Evolutionary conservation across 2,329 filamentous ascomycete genomes (phyloP).

Genomic region (Pyricularia pennisetigena): DNA sequence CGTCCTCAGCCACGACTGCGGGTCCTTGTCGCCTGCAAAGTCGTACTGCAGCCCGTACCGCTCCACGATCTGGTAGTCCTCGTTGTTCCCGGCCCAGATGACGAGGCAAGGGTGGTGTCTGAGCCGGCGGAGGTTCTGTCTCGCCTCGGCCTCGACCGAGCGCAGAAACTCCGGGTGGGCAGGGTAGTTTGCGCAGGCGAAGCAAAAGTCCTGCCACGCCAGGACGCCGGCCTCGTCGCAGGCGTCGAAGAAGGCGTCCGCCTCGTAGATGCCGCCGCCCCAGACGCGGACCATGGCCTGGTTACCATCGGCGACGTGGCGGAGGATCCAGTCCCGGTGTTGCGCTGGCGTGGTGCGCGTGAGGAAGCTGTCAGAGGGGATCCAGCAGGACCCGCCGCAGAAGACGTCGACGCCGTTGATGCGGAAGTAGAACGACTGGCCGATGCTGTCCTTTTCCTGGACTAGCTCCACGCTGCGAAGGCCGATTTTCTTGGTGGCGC

Average conservation of each 20-base stretch:
- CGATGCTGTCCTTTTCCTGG: constrained; percentile 50
- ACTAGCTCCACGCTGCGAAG: constrained; percentile 54
- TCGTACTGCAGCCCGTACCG: constrained; percentile 65
- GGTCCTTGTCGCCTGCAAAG: constrained; percentile 60
- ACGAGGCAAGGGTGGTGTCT: constrained; percentile 82
- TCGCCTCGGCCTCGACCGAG: constrained; percentile 51
- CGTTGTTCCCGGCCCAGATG: constrained; percentile 89
- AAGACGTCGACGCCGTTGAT: constrained; percentile 70
- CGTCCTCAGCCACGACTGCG: constrained; percentile 76
- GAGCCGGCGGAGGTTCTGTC: constrained; percentile 60
- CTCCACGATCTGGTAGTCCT: constrained; percentile 85
- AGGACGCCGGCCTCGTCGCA: constrained; percentile 63
- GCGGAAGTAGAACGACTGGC: constrained; percentile 70
- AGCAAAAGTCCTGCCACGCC: constrained; percentile 70
- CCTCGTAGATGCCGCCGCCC: constrained; percentile 65
- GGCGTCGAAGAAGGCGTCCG: constrained; percentile 58
- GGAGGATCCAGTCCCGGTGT: constrained; percentile 61
- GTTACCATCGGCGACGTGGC: constrained; percentile 65
- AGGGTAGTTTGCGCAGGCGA: constrained; percentile 59
- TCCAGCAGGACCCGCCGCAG: constrained; percentile 76
- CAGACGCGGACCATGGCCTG: constrained; percentile 76
- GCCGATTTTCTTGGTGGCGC: constrained; percentile 52
- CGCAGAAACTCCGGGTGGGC: constrained; percentile 49
- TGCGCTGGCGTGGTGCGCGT: constrained; percentile 55
- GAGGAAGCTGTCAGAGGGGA: constrained; percentile 72